Evolutionary conservation across 192 early-diverging fungal genomes (phyloP).

Genomic region (Umbelopsis vinacea): DNA sequence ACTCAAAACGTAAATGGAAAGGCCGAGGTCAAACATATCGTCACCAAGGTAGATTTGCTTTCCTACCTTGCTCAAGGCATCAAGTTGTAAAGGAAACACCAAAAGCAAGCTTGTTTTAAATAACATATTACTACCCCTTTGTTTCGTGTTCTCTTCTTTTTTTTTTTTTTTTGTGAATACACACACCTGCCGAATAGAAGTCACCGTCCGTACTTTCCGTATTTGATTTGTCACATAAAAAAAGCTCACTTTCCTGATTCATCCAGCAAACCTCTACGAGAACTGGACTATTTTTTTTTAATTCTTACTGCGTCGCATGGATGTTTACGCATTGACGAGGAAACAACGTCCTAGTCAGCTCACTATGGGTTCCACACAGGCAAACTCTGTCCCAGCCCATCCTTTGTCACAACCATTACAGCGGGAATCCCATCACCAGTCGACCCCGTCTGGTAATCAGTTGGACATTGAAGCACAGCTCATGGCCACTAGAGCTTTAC

Average conservation of each 20-base stretch:
- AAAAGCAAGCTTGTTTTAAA: too few species aligned
- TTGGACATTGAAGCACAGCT: conserved; percentile 21
- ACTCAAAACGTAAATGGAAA: conserved; percentile 65
- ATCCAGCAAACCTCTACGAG: background rate
- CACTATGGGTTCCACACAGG: conserved; percentile 25
- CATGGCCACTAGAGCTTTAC: conserved; percentile 3
- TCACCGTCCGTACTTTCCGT: background rate
- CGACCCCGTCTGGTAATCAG: background rate
- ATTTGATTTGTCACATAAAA: background rate
- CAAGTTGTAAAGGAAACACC: conserved; percentile 26
- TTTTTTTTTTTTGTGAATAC: background rate
- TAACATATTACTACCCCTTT: too few species aligned
- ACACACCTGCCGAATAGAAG: background rate
- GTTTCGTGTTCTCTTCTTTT: background rate
- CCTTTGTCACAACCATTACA: conserved; percentile 9
- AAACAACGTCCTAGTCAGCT: conserved; percentile 33
- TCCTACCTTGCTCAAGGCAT: conserved; percentile 70
- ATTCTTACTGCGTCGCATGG: conserved; percentile 23
- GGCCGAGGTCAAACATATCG: conserved; percentile 77
- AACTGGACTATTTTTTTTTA: background rate
- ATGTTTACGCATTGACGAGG: conserved; percentile 32
- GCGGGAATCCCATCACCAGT: background rate
- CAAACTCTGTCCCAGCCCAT: background rate
- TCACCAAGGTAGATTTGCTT: conserved; percentile 95
- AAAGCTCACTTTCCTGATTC: background rate